phyloP scores from a whole-genome alignment of 345 rosid species.

The Euphorbia peplus region DNA sequence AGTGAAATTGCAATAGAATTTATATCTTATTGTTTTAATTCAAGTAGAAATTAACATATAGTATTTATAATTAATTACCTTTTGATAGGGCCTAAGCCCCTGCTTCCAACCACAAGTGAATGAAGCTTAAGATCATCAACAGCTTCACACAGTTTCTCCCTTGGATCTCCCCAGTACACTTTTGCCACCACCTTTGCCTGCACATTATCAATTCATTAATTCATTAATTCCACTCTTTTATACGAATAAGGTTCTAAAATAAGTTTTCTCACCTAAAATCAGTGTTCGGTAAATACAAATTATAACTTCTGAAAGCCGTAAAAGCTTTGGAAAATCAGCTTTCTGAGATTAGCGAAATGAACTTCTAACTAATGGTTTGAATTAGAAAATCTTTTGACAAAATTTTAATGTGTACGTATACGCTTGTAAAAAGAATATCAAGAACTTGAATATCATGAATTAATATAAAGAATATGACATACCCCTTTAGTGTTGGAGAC shows the following conservation, averaged over 20 bases:
- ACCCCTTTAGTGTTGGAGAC: constrained; percentile 41
- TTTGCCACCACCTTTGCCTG: constrained; percentile 53
- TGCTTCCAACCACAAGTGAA: constrained; percentile 49
- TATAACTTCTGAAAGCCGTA: too few species aligned
- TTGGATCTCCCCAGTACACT: constrained; percentile 60
- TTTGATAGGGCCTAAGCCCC: constrained; percentile 50
- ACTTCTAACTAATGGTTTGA: too few species aligned
- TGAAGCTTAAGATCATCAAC: constrained; percentile 48
- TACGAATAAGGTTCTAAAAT: too few species aligned
- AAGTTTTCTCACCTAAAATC: too few species aligned
- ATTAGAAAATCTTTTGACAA: too few species aligned
- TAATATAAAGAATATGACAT: background rate
- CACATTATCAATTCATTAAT: background rate
- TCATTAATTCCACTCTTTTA: too few species aligned
- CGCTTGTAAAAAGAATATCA: too few species aligned
- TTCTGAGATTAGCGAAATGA: too few species aligned
- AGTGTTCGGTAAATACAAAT: too few species aligned
- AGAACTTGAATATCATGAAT: background rate
- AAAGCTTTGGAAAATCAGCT: too few species aligned
- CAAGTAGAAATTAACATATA: background rate
- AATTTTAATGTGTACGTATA: too few species aligned
- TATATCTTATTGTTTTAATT: background rate
- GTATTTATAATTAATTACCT: constrained; percentile 24
- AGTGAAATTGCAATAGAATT: background rate
- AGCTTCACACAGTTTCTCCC: constrained; percentile 49